Evolutionary conservation across 306 rosid genomes (phyloP).

Genomic region (Citrullus colocynthis): DNA sequence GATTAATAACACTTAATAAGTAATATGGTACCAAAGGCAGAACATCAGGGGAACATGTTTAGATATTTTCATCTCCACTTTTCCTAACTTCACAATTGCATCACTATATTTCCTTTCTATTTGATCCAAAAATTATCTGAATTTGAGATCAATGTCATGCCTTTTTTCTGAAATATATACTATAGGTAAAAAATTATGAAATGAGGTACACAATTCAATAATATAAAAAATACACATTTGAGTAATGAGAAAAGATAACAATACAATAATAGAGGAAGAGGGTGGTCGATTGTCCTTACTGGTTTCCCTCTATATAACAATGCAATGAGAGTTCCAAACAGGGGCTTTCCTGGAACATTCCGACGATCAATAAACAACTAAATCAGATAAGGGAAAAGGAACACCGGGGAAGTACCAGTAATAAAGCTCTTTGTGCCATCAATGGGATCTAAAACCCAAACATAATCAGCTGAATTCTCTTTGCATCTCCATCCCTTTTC

Average conservation of each 20-base stretch:
- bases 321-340: constrained; percentile 89
- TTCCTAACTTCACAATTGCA: neutral
- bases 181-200: neutral
- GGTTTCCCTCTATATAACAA: constrained; percentile 61
- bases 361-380: neutral
- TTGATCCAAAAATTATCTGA: neutral
- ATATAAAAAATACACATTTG: neutral
- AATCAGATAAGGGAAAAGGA: neutral
- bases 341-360: constrained; percentile 63
- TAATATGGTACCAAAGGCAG: neutral
- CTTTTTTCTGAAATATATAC: neutral
- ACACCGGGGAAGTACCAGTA: constrained; percentile 41
- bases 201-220: neutral
- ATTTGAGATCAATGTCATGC: neutral
- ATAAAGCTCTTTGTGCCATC: constrained; percentile 95
- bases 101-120: neutral
- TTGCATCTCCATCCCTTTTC: constrained; percentile 89
- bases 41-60: neutral
- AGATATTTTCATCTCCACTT: neutral
- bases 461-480: constrained; percentile 55
- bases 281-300: constrained; percentile 34
- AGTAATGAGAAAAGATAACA: neutral
- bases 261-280: neutral
- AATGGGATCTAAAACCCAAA: constrained; percentile 93
- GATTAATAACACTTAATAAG: neutral